These are phyloP conservation scores for Akanthomyces muscarius DNA, from an alignment of 2,329 filamentous ascomycete genomes.

Conservation along the genomic window DNA sequence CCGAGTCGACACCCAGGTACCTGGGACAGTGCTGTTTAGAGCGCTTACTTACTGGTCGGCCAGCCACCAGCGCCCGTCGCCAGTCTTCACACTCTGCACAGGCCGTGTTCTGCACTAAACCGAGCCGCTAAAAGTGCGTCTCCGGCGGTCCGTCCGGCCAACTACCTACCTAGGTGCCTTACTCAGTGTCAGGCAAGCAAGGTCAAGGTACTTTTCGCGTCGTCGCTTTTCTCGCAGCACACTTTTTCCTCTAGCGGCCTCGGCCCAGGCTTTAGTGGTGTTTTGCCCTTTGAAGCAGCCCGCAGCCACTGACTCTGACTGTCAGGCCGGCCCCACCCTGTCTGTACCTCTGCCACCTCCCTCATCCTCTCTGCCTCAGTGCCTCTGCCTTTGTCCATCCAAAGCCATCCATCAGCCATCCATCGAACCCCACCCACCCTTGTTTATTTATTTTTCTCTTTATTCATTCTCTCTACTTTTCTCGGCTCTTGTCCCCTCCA, in stretches of 20 bases:
- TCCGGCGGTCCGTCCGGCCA: not conserved
- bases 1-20: not conserved
- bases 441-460: slow-evolving; percentile 5
- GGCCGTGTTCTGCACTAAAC: not conserved
- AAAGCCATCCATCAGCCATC: not conserved
- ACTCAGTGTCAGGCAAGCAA: too few relatives aligned
- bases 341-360: not conserved
- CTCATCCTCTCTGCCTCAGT: not conserved
- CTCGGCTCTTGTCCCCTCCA: not conserved
- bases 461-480: not conserved
- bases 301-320: not conserved
- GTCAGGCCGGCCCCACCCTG: too few relatives aligned
- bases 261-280: slow-evolving; percentile 1
- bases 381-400: not conserved
- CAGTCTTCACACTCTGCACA: not conserved
- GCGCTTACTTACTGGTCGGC: not conserved
- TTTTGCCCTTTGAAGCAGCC: not conserved
- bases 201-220: not conserved
- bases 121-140: too few relatives aligned
- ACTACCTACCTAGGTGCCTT: too few relatives aligned
- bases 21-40: not conserved
- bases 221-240: not conserved
- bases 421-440: slow-evolving; percentile 5
- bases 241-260: not conserved
- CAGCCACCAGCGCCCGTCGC: not conserved